Evolutionary conservation across 2,329 filamentous ascomycete genomes (phyloP).

Genomic region (Aurifilum marmelostoma): DNA sequence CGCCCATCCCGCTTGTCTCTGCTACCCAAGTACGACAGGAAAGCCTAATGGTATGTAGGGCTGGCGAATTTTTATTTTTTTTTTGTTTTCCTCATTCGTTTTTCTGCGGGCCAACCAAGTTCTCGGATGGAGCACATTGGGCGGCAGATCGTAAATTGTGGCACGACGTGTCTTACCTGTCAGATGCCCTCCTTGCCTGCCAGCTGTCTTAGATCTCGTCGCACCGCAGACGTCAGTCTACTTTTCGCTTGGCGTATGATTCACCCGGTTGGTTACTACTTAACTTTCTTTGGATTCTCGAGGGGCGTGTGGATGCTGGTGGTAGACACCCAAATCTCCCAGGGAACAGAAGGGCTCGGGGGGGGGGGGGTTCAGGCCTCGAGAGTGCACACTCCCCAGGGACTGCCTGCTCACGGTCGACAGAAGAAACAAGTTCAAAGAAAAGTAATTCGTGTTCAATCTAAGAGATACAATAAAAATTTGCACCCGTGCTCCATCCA

Average conservation of each 20-base stretch:
- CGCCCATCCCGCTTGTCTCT: not conserved
- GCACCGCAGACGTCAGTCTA: conserved; percentile 22
- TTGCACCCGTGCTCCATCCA: conserved; percentile 15
- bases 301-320: not conserved
- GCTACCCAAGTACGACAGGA: not conserved
- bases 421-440: not conserved
- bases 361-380: too few species aligned
- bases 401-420: not conserved
- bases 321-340: too few species aligned
- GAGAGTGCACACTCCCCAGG: too few species aligned
- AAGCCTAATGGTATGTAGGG: conserved; percentile 14
- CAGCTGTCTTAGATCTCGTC: conserved; percentile 21
- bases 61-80: conserved; percentile 8
- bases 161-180: conserved; percentile 10
- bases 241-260: conserved; percentile 15
- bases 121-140: conserved; percentile 2
- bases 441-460: conserved; percentile 12
- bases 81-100: too few species aligned
- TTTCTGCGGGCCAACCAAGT: not conserved
- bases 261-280: not conserved
- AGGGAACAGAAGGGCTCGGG: too few species aligned
- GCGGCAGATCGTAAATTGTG: conserved; percentile 2
- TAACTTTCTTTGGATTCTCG: not conserved
- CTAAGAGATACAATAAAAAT: conserved; percentile 19
- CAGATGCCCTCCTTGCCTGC: conserved; percentile 21